phyloP scores from a whole-genome alignment of 768 basidiomycete species.

The Termitomyces titanicus region DNA sequence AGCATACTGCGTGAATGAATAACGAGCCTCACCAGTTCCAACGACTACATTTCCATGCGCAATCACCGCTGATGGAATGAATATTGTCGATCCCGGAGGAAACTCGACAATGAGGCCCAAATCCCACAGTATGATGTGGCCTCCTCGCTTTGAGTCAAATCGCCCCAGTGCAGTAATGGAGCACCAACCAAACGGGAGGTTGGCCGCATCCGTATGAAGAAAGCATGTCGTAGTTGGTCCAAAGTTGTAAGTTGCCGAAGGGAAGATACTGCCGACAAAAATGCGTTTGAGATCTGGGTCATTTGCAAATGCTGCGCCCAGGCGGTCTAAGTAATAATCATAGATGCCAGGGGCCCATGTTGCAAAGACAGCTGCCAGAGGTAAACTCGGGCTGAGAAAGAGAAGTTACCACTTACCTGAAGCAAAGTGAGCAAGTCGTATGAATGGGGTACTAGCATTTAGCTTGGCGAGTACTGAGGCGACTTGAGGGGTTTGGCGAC shows the following conservation, averaged over 20 bases:
- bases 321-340: background rate
- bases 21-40: background rate
- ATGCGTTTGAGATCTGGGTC: background rate
- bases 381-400: no score
- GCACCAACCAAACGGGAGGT: conserved; percentile 5
- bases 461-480: background rate
- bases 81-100: no score
- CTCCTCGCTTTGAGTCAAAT: background rate
- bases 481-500: background rate
- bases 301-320: background rate
- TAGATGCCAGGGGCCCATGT: background rate
- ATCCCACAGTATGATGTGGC: no score
- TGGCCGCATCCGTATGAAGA: background rate
- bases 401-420: background rate
- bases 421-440: background rate
- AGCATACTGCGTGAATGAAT: background rate
- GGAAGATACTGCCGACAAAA: background rate
- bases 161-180: background rate
- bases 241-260: background rate
- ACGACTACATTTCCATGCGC: background rate
- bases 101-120: no score
- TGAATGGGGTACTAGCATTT: background rate
- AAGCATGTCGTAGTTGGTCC: background rate
- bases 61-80: background rate
- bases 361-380: background rate